Evolutionary conservation across 2,329 filamentous ascomycete genomes (phyloP).

Genomic region (Paracamarosporium sp.): DNA sequence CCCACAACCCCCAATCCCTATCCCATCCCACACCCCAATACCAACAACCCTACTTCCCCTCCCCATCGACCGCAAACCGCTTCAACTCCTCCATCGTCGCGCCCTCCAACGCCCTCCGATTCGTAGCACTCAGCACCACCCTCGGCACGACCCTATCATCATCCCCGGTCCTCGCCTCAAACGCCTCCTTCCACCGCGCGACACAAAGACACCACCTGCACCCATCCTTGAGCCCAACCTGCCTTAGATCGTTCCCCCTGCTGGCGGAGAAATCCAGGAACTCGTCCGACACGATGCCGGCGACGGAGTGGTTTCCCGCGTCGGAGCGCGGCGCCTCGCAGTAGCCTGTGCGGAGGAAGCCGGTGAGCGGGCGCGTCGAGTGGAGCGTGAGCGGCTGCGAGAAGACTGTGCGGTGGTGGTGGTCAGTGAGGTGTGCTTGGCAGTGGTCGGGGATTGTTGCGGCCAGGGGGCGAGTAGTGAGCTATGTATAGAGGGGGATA

Average conservation of each 20-base stretch:
- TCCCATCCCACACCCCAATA: no score
- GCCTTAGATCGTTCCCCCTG: conserved; percentile 65
- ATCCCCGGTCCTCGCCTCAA: conserved; percentile 59
- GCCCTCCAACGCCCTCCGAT: conserved; percentile 58
- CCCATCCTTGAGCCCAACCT: conserved; percentile 61
- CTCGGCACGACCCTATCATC: conserved; percentile 55
- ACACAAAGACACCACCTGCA: conserved; percentile 71
- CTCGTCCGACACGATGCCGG: conserved; percentile 62
- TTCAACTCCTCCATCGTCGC: conserved; percentile 58
- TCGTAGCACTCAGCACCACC: conserved; percentile 60
- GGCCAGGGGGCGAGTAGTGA: no score
- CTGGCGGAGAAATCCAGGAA: conserved; percentile 68
- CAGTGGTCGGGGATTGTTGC: not conserved
- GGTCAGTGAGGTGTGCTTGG: conserved; percentile 3
- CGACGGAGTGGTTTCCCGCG: conserved; percentile 66
- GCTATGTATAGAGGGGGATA: not conserved
- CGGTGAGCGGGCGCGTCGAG: conserved; percentile 65
- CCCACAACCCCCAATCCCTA: no score
- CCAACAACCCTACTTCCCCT: not conserved
- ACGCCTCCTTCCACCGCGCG: conserved; percentile 65
- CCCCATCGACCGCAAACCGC: conserved; percentile 52
- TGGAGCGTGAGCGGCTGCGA: conserved; percentile 65
- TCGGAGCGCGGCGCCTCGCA: conserved; percentile 63
- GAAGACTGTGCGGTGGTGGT: conserved; percentile 54
- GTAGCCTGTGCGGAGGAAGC: conserved; percentile 68